Conservation (phyloP, 2,329 filamentous ascomycete genomes). For the Pseudonectria buxi region DNA sequence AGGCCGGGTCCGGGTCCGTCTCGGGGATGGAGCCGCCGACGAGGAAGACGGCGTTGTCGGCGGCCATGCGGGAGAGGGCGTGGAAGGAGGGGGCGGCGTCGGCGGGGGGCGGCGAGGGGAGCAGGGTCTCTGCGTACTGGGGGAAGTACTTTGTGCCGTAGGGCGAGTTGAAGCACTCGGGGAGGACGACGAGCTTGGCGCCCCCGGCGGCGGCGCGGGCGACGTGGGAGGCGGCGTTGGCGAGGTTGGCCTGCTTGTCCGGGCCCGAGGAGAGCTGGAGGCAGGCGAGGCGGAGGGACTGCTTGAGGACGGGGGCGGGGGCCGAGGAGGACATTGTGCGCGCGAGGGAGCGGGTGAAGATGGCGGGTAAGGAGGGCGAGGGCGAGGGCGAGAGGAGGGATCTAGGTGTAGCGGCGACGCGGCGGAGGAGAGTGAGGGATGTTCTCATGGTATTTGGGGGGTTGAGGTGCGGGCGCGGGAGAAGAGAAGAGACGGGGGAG, state of each 20-base stretch:
- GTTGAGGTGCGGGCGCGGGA: too few relatives aligned
- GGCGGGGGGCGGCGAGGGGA: conserved; percentile 63
- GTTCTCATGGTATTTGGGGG: conserved; percentile 18
- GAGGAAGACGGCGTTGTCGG: conserved; percentile 71
- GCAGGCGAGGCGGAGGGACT: conserved; percentile 72
- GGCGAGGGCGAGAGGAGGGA: conserved; percentile 2
- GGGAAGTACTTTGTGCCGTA: conserved; percentile 91
- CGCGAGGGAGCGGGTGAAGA: conserved; percentile 14
- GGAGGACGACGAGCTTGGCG: conserved; percentile 82
- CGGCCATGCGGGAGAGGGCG: conserved; percentile 72
- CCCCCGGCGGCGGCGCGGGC: conserved; percentile 69
- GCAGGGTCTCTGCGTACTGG: conserved; percentile 82
- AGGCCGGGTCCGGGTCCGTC: conserved; percentile 50
- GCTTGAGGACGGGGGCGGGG: conserved; percentile 51
- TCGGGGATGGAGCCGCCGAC: conserved; percentile 93
- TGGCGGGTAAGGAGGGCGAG: conserved; percentile 3
- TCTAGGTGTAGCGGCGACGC: conserved; percentile 8
- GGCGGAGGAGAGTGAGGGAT: conserved; percentile 4
- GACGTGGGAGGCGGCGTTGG: conserved; percentile 73
- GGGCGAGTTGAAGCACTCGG: conserved; percentile 98
- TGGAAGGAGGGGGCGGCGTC: conserved; percentile 77
- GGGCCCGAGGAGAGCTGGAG: conserved; percentile 74
- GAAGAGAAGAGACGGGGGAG: conserved; percentile 2
- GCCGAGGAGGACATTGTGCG: conserved; percentile 30
- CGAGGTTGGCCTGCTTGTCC: conserved; percentile 81